phyloP scores from a whole-genome alignment of 2,329 filamentous ascomycete genomes.

The Diplodia mutila region DNA sequence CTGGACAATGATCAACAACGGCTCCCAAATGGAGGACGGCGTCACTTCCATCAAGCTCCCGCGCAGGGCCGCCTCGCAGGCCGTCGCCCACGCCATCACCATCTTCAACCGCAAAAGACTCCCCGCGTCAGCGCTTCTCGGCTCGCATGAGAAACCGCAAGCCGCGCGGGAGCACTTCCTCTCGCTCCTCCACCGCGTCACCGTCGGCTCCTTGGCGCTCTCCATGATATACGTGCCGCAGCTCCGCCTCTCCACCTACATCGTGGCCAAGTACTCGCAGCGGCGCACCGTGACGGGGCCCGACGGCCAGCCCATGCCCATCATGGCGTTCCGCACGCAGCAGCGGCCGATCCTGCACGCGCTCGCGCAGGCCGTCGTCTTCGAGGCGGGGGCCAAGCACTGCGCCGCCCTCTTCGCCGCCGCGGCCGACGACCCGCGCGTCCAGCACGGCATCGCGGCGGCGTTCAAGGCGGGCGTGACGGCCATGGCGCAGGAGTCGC shows the following conservation, averaged over 20 bases:
- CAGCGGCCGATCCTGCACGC: too few relatives aligned
- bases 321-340: background rate
- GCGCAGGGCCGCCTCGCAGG: too few relatives aligned
- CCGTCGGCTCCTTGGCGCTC: too few relatives aligned
- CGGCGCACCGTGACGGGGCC: background rate
- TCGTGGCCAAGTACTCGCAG: background rate
- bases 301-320: background rate
- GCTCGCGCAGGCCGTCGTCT: background rate
- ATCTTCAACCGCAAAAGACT: too few relatives aligned
- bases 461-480: background rate
- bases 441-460: background rate
- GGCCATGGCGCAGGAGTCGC: background rate
- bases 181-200: background rate
- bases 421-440: background rate
- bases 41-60: too few relatives aligned
- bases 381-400: background rate
- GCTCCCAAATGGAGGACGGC: too few relatives aligned
- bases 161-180: background rate
- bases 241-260: background rate
- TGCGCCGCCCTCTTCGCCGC: background rate
- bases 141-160: too few relatives aligned
- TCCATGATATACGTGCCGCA: too few relatives aligned
- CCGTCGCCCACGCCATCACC: too few relatives aligned
- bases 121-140: too few relatives aligned
- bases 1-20: too few relatives aligned